Evolutionary conservation across 2,329 filamentous ascomycete species (phyloP), one percentile per base, ranked within the genome.

Genomic region (Ophiostoma populinum): DNA sequence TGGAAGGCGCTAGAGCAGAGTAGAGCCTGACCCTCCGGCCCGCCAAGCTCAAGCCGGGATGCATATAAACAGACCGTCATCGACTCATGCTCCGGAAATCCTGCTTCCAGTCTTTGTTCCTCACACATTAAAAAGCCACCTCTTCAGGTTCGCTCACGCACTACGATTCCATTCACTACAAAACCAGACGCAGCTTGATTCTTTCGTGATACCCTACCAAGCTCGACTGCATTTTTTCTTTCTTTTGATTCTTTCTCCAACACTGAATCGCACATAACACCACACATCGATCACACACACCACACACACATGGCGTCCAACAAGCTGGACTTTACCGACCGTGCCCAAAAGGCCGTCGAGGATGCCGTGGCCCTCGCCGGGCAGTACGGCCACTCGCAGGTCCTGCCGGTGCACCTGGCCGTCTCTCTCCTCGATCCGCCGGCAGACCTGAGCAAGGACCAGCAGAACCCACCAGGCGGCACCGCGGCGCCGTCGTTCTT

Each of bases 311-410:
- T 85, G 79, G 70, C 68, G 56, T 70, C 75, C 35, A 70, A 75
- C 35, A 71, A 75, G 49, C 82, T 86, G 75, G 78, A 92, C 54
- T 94, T 94, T 55, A 98, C 90, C 45, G 87, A 95, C 59, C 67
- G 80, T 59, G 90, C 82, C 45, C 80, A 86, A 53, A 82, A 87
- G 62, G 80, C 87, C 49, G 67, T 98, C 52, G 73, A 80, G 49
- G 83, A 94, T 55, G 81, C 86, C 55, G 86, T 90, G 65, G 65
- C 70, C 40, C 67, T 95, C 48, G 85, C 87, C 46, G 75, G 85
- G 56, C 78, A 90, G 61, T 92, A 95, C 54, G 73, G 74, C 25
- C 90, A 98, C 61, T 76, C 83, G 26, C 87, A 98, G 56, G 73
- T 95, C 41, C 67, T 86, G 36, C 90, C 90, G 12, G 59, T 95